Conservation (phyloP, 768 basidiomycete species). For the Trametes villosa region DNA sequence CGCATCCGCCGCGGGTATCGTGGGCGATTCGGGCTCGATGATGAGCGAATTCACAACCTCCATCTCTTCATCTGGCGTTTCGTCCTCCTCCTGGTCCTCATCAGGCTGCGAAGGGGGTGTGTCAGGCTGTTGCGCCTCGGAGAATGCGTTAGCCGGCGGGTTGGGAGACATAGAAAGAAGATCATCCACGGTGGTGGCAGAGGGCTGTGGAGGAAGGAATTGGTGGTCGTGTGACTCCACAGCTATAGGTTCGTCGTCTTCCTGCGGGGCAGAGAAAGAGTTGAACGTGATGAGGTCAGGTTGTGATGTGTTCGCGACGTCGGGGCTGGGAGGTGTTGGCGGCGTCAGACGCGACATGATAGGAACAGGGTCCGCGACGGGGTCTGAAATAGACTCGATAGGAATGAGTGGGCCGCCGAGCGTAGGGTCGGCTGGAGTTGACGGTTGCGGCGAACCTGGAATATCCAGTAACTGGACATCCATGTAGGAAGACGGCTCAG, state of each 20-base stretch:
- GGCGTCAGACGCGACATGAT: background rate
- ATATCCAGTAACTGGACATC: constrained; percentile 14
- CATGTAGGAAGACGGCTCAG: constrained; percentile 20
- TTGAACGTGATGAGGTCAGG: constrained; percentile 48
- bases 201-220: background rate
- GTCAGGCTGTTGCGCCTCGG: background rate
- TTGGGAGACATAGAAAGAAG: constrained; percentile 31
- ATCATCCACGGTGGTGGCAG: constrained; percentile 24
- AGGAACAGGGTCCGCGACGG: background rate
- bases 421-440: background rate
- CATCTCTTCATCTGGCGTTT: constrained; percentile 16
- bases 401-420: constrained; percentile 1
- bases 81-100: background rate
- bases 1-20: background rate
- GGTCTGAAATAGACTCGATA: constrained; percentile 1
- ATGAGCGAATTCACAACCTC: constrained; percentile 16
- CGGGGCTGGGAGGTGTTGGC: background rate
- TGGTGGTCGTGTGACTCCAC: background rate
- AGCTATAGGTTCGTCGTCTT: background rate
- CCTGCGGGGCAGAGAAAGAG: constrained; percentile 41
- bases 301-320: constrained; percentile 23
- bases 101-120: background rate
- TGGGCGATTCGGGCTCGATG: background rate
- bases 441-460: background rate
- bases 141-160: background rate